Base-by-base conservation (phyloP, 345 rosid genomes). In the Acer campestre region DNA sequence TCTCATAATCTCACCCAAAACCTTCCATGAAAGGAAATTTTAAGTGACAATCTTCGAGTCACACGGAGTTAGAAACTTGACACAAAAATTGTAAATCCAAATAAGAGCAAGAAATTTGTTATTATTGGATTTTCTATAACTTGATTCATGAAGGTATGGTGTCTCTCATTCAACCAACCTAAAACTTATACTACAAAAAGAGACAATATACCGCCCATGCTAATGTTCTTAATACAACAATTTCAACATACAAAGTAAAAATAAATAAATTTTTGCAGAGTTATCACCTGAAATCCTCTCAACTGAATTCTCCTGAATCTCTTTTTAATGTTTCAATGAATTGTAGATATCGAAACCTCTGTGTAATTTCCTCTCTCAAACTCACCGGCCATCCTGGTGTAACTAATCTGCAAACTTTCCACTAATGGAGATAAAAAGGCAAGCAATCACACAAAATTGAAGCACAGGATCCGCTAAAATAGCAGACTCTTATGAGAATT, bases 391-490 rank as follows among this genome's bases (percentile, higher is more conserved):
- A 77, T 82, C 78, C 77, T 77, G 77, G 71, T 61, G 67, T 76
- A 51, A 67, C 80, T 74, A 77, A 59, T 73, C 78, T 61, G 76
- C 83, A 78, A 73, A 81, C 80, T 76, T 80, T 64, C 85, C 81
- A 82, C 83, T 73, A 76, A 61, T 51, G 76, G 71, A 81, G 68
- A 79, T 69, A 68, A 61, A 77, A 80, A 83, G 40, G 85, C 85
- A 90, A 86, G 79, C 84, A 76, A 83, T 77, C 90, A 87, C 91
- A 84, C 85, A 40, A 70, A 81, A 81, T 76, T 77, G 87, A 86
- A 75, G 87, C 75, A 77, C 73, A 75, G 58, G 42, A 80, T 77
- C 86, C 65, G 81, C 84, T 80, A 83, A 62, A 59, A 35, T 35
- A 72, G 74, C 82, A 77, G 78, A 82, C 64, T 75, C 67, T 22